A percentile compares a stretch with the other conserved stretches of the same genome.
Conservation (phyloP, 352 stramenopile genomes). For the Pythium plurisporium region DNA sequence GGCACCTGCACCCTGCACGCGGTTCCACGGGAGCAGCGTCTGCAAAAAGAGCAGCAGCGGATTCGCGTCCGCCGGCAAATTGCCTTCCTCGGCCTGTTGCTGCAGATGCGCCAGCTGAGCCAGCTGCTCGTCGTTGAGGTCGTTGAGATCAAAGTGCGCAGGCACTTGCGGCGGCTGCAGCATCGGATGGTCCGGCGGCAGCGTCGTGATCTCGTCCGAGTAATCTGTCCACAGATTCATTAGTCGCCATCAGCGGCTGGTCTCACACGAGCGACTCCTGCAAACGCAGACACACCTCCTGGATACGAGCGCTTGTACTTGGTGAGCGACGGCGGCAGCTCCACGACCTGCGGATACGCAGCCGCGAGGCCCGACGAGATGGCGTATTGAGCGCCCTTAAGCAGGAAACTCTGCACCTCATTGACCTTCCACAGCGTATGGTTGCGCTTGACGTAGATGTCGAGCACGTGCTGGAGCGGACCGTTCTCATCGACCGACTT, state of each 20-base stretch:
- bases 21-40: constrained; percentile 82
- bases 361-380: constrained; percentile 48
- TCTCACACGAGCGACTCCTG: too few species aligned
- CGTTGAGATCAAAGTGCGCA: constrained; percentile 34
- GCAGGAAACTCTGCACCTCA: constrained; percentile 64
- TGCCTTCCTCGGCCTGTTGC: constrained; percentile 57
- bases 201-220: constrained; percentile 83
- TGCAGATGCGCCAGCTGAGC: constrained; percentile 53
- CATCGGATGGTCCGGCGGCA: constrained; percentile 82
- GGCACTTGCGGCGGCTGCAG: constrained; percentile 48
- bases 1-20: constrained; percentile 60
- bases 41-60: constrained; percentile 83
- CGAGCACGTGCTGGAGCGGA: constrained; percentile 63
- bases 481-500: constrained; percentile 50
- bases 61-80: constrained; percentile 73
- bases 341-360: constrained; percentile 47
- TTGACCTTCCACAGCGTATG: constrained; percentile 81
- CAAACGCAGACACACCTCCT: constrained; percentile 52
- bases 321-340: constrained; percentile 49
- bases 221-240: constrained; percentile 57
- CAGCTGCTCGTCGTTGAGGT: constrained; percentile 52
- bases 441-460: constrained; percentile 81
- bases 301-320: constrained; percentile 71
- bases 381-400: constrained; percentile 59
- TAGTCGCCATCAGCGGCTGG: too few species aligned